Conservation (phyloP, 1,284 basidiomycete genomes). For the Stereum hirsutum region DNA sequence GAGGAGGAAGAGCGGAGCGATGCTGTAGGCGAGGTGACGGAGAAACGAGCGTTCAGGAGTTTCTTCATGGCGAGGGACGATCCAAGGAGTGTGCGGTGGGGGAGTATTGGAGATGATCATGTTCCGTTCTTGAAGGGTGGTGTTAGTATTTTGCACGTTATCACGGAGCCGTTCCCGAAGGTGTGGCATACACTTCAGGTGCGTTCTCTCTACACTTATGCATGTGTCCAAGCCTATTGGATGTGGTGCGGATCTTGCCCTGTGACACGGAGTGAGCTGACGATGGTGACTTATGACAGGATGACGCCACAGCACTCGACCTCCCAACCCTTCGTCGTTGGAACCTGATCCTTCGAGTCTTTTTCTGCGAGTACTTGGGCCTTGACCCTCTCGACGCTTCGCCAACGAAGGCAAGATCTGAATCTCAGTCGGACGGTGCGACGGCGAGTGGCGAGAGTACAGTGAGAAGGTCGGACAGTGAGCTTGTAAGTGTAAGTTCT, state of each 20-base stretch:
- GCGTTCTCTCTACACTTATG: conserved; percentile 14
- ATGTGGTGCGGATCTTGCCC: background rate
- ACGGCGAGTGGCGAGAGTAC: background rate
- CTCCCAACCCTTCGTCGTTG: conserved; percentile 82
- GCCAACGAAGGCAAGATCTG: background rate
- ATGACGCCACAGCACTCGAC: conserved; percentile 84
- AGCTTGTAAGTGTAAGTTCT: conserved; percentile 4
- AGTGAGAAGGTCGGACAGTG: conserved; percentile 6
- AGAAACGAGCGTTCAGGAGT: conserved; percentile 38
- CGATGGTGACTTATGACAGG: conserved; percentile 35
- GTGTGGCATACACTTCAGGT: conserved; percentile 88
- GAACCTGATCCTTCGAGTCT: conserved; percentile 84
- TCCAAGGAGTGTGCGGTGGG: conserved; percentile 28
- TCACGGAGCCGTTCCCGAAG: conserved; percentile 80
- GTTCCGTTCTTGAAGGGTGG: conserved; percentile 81
- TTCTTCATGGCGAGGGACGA: conserved; percentile 51
- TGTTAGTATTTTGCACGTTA: conserved; percentile 88
- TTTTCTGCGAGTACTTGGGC: conserved; percentile 86
- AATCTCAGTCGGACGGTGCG: background rate
- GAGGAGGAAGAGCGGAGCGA: conserved; percentile 20
- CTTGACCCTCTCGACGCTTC: conserved; percentile 35
- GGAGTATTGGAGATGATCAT: conserved; percentile 91
- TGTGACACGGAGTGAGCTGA: background rate
- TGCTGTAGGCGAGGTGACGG: conserved; percentile 23
- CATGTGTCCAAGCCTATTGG: no score